phyloP scores from a whole-genome alignment of 768 basidiomycete genomes.

The Cystofilobasidium ferigula region DNA sequence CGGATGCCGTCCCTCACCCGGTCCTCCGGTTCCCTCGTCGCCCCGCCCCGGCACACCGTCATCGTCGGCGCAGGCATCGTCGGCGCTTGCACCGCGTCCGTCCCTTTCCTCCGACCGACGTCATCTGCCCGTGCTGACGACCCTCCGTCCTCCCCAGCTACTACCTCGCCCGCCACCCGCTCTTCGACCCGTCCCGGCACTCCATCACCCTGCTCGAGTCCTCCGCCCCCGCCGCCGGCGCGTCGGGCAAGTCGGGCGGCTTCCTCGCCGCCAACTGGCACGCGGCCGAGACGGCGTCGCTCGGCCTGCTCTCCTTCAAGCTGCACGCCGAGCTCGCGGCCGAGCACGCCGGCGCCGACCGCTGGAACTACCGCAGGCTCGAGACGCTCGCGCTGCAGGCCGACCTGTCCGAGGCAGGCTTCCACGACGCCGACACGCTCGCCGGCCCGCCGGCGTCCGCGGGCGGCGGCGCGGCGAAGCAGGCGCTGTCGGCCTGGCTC shows the following conservation, averaged over 20 bases:
- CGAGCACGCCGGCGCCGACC: conserved; percentile 11
- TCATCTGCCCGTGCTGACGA: background rate
- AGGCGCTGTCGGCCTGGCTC: conserved; percentile 33
- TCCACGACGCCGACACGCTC: background rate
- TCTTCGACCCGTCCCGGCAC: conserved; percentile 15
- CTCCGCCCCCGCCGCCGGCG: conserved; percentile 35
- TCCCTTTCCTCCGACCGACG: background rate
- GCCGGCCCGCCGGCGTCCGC: background rate
- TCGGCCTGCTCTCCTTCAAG: conserved; percentile 18
- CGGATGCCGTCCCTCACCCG: background rate
- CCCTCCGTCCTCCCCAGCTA: conserved; percentile 8
- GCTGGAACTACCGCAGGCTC: conserved; percentile 51
- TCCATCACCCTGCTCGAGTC: conserved; percentile 29
- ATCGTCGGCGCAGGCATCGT: conserved; percentile 20
- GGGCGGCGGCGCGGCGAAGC: conserved; percentile 32
- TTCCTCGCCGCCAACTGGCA: conserved; percentile 44
- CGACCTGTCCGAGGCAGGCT: background rate
- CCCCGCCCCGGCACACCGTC: background rate
- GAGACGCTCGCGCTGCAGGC: conserved; percentile 33
- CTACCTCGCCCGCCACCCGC: conserved; percentile 48
- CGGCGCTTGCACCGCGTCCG: conserved; percentile 12
- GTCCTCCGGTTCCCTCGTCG: background rate
- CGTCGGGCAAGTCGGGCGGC: conserved; percentile 74
- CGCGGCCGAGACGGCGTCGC: conserved; percentile 5
- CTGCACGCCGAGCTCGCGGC: conserved; percentile 19